These are phyloP conservation scores for Chytridiales sp. DNA, from an alignment of 371 early-diverging fungal species.

Conservation along the genomic window DNA sequence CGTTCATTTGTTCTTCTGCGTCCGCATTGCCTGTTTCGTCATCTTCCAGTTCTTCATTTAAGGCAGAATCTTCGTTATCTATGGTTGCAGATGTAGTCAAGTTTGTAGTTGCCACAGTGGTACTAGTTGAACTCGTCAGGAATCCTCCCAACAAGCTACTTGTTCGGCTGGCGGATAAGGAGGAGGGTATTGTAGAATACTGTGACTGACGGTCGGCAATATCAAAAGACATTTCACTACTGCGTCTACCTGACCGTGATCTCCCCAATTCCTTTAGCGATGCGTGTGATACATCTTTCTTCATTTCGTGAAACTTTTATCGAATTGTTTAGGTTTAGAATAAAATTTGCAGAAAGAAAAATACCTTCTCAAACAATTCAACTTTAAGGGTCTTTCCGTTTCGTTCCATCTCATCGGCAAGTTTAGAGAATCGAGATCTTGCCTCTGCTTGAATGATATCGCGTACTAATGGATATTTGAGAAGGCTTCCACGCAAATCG, in stretches of 20 bases:
- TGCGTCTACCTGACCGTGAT: constrained; percentile 13
- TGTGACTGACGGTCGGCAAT: no score
- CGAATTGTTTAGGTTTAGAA: neutral
- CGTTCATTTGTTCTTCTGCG: no score
- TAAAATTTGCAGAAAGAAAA: neutral
- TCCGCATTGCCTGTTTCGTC: no score
- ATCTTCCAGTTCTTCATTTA: no score
- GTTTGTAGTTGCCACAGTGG: no score
- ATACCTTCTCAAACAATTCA: constrained; percentile 20
- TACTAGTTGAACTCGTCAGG: neutral
- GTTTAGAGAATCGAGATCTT: constrained; percentile 49
- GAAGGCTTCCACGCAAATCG: constrained; percentile 36
- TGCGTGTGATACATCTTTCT: constrained; percentile 7
- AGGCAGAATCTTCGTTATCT: no score
- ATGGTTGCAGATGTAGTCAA: no score
- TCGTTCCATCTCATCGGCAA: constrained; percentile 33
- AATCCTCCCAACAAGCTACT: neutral
- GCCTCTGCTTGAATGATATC: constrained; percentile 58
- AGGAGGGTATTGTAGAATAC: constrained; percentile 3
- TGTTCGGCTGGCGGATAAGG: constrained; percentile 6
- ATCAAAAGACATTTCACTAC: constrained; percentile 5
- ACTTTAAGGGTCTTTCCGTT: constrained; percentile 24
- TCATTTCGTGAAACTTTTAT: constrained; percentile 16
- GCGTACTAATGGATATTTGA: constrained; percentile 59
- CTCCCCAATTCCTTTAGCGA: constrained; percentile 23